Evolutionary conservation across 257 asterid species (phyloP).

Genomic region (Perilla frutescens): DNA sequence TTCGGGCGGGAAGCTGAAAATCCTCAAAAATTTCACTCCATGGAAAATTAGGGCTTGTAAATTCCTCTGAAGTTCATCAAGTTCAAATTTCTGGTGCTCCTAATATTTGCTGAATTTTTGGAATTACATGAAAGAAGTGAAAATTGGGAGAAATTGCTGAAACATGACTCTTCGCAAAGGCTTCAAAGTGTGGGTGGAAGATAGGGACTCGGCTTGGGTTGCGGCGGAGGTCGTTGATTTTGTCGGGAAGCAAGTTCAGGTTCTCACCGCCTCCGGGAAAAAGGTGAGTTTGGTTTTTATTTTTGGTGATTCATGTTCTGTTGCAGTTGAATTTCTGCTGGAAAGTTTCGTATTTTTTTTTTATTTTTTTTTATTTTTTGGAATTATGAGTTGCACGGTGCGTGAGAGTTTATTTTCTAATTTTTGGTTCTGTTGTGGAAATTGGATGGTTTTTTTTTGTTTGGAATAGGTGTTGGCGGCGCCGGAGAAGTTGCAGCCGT

Average conservation of each 20-base stretch:
- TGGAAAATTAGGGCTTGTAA: slow-evolving; percentile 55
- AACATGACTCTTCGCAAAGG: slow-evolving; percentile 81
- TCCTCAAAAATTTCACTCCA: slow-evolving; percentile 34
- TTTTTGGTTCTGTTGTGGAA: slow-evolving; percentile 7
- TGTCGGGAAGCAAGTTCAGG: slow-evolving; percentile 75
- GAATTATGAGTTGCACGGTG: too few relatives aligned
- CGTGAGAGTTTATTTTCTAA: not conserved
- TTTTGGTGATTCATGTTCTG: not conserved
- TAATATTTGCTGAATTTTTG: slow-evolving; percentile 3
- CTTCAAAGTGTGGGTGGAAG: slow-evolving; percentile 90
- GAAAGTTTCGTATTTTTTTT: not conserved
- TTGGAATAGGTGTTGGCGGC: slow-evolving; percentile 56
- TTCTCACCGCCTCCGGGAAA: slow-evolving; percentile 68
- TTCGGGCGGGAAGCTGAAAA: slow-evolving; percentile 81
- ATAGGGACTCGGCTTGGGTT: slow-evolving; percentile 74
- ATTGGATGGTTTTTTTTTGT: slow-evolving; percentile 10
- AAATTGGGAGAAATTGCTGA: slow-evolving; percentile 1
- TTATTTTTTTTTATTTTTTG: not conserved
- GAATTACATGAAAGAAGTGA: slow-evolving; percentile 29
- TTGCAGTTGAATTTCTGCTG: slow-evolving; percentile 17
- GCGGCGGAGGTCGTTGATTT: slow-evolving; percentile 77
- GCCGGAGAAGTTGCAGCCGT: slow-evolving; percentile 73
- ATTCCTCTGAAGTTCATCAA: slow-evolving; percentile 37
- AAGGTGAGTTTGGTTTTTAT: slow-evolving; percentile 53
- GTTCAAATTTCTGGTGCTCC: slow-evolving; percentile 16